These are phyloP conservation scores for Diaporthe nobilis DNA, from an alignment of 2,329 filamentous ascomycete species.

Conservation along the genomic window DNA sequence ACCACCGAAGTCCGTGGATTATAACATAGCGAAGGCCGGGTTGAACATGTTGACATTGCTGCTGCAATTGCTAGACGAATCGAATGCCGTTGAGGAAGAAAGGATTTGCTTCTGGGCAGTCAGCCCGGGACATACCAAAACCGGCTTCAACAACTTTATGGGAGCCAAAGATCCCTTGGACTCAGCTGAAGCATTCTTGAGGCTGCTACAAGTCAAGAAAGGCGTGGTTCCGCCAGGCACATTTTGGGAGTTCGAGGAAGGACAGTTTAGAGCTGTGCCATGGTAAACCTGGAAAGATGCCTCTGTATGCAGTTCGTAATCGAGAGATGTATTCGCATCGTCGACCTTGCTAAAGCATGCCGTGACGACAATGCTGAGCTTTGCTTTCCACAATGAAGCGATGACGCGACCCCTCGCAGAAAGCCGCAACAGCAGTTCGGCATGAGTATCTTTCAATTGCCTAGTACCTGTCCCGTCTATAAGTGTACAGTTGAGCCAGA, in stretches of 20 bases:
- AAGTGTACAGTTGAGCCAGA: conserved; percentile 37
- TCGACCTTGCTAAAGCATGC: not conserved
- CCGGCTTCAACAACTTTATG: conserved; percentile 43
- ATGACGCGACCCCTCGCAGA: no score
- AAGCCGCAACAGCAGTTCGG: not conserved
- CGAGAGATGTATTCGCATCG: conserved; percentile 33
- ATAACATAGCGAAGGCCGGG: conserved; percentile 43
- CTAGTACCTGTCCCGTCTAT: conserved; percentile 37
- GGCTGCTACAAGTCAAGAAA: conserved; percentile 39
- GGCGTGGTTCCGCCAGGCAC: conserved; percentile 41
- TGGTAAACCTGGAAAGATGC: conserved; percentile 30
- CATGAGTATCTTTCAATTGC: conserved; percentile 32
- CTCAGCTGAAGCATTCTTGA: conserved; percentile 40
- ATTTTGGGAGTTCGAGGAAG: conserved; percentile 43
- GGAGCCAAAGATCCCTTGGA: conserved; percentile 42
- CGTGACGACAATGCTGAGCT: not conserved
- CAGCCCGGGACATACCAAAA: conserved; percentile 44
- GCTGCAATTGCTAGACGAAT: conserved; percentile 41
- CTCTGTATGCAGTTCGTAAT: not conserved
- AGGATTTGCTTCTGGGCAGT: conserved; percentile 43
- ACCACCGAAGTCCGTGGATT: conserved; percentile 33
- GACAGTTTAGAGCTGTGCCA: conserved; percentile 41
- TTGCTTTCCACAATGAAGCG: not conserved
- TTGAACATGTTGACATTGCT: conserved; percentile 45
- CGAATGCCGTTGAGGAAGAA: not conserved